Conservation (phyloP, 768 basidiomycete genomes). For the Auriculariales sp. region DNA sequence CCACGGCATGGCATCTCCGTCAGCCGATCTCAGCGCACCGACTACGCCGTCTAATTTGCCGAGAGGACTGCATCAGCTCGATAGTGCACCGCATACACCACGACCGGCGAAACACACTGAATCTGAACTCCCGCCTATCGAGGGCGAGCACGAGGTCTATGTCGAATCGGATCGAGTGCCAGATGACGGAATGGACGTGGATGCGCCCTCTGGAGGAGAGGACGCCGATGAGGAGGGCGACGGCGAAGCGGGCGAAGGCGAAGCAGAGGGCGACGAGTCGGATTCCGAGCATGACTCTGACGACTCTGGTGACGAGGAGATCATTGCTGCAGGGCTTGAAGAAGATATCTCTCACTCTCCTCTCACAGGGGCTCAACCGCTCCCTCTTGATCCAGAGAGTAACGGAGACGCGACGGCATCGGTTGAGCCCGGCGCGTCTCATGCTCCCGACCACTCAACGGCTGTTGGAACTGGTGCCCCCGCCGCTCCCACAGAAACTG, state of each 20-base stretch:
- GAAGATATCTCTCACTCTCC: background rate
- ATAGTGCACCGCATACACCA: too few species aligned
- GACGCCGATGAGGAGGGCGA: background rate
- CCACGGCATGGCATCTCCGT: too few species aligned
- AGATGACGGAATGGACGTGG: conserved; percentile 1
- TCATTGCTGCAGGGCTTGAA: background rate
- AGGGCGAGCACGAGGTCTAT: too few species aligned
- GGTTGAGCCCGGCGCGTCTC: background rate
- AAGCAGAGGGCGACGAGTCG: background rate
- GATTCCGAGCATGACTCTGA: background rate
- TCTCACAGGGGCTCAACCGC: background rate
- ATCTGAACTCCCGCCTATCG: too few species aligned
- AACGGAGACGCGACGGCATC: background rate
- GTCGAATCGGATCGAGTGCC: too few species aligned
- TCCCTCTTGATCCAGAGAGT: background rate
- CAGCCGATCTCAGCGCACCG: too few species aligned
- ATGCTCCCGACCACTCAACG: background rate
- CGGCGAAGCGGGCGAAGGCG: background rate
- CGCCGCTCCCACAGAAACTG: conserved; percentile 16
- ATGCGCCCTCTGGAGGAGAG: background rate
- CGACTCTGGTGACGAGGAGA: background rate
- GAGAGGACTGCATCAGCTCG: too few species aligned
- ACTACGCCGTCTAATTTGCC: too few species aligned
- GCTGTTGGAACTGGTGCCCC: conserved; percentile 2
- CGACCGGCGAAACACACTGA: too few species aligned